Evolutionary conservation across 2,329 filamentous ascomycete species (phyloP), one percentile per base, ranked within the genome.

Genomic region (Penicillium sp.): DNA sequence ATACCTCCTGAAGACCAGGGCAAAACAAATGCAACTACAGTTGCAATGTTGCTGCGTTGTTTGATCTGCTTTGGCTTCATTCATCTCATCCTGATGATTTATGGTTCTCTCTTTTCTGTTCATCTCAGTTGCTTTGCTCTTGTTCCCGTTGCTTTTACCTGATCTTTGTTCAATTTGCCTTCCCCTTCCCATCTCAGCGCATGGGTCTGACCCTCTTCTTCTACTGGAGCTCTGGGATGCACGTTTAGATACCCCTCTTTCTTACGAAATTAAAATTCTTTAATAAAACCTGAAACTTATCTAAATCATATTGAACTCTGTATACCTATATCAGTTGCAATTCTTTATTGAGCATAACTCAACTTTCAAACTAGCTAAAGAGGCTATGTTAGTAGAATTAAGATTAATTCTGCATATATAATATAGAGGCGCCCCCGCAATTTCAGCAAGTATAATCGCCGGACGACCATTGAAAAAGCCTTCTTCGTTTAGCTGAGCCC

Each of bases 191-290:
- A 31, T 45, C 46, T 31, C 39, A 32, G 21, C 21, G 21, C 40
- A 31, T 44, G 44, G 44, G 46, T 53, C 48, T 44, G 42, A 51
- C 38, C 17, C 35, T 49, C 47, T 45, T 42, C 41, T 28, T 38
- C 24, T 38, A 28, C 43, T 42, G 42, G 53, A 46, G 51, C 52
- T 49, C 52, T 57, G 48, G 53, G 53, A 55, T 64, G 59, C 64
- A 62, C 53, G 57, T 58, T 63, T 64, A 66, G 63, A 66, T 66
- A 66, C 63, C 63, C 63, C 54, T 58, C 15, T 49, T 50, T 50
- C 48, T 57, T 45, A 45, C 51, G 47, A 48, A 55, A 49, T 41
- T 34, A 43, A 55, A 55, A 53, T 35, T 49, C 32, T 37, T 51
- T 58, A 35, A 43, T 33, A 8, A 33, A 22, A 15, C 4, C 34